Conservation (phyloP, 148 eudicot species). For the Polygonum aviculare region DNA sequence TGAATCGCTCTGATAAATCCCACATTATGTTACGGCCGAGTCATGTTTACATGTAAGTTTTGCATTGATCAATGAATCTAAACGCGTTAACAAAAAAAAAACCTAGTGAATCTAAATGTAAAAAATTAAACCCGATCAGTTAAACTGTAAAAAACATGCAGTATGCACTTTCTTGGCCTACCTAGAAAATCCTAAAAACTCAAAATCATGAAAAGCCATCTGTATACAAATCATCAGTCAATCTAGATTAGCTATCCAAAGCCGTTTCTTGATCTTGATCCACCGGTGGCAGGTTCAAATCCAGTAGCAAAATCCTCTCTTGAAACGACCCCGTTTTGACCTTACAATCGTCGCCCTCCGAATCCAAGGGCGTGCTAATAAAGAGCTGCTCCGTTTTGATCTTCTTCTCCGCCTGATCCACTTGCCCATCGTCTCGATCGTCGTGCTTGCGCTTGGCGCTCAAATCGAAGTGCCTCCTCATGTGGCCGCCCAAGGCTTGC, state of each 20-base stretch:
- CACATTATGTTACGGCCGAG: background rate
- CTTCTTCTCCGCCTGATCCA: background rate
- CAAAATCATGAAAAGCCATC: background rate
- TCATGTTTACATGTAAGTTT: background rate
- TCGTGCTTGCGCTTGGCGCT: background rate
- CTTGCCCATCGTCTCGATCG: background rate
- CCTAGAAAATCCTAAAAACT: background rate
- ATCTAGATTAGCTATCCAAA: background rate
- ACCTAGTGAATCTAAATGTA: background rate
- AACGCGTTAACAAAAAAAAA: too few species aligned
- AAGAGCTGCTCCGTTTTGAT: background rate
- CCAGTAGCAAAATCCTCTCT: background rate
- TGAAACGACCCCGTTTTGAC: conserved; percentile 1
- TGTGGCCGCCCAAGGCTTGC: conserved; percentile 33
- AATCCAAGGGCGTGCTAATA: background rate
- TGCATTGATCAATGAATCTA: background rate
- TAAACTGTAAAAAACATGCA: too few species aligned
- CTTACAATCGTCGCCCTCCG: too few species aligned
- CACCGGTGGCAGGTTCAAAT: conserved; percentile 1
- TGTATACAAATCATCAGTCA: background rate
- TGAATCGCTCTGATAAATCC: background rate
- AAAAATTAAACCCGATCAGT: background rate
- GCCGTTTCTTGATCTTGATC: background rate
- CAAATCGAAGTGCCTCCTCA: conserved; percentile 23
- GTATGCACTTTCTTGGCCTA: background rate